Base-by-base conservation (phyloP, 2,329 filamentous ascomycete species). In the Lizonia empirigonia region DNA sequence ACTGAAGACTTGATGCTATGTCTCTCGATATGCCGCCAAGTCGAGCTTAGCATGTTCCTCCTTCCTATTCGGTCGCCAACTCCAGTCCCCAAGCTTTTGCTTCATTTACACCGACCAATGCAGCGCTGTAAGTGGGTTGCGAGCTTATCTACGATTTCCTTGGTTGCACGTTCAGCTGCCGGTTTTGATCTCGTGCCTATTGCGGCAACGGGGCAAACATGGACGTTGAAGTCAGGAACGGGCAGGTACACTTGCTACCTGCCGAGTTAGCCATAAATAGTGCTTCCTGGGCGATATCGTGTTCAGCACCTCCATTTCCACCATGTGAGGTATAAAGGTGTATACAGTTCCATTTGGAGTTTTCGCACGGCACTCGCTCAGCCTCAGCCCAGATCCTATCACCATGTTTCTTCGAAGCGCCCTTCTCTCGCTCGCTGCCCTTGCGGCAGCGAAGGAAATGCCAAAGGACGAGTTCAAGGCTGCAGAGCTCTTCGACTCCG, bases 401-500 rank as follows among this genome's bases (percentile, higher is more conserved):
- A 64, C 18, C 41, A 72, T 71, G 69, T 67, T 62, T 20, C 22
- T 69, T n/a, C 62, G 58, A 33, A 61, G 53, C 44, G 61, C 62
- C 13, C 49, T 72, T 35, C 59, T 72, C 29, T 70, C 69, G 8
- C 53, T 74, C 38, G 55, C 67, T 58, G 69, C 68, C 55, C 62
- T 74, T 48, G 67, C 57, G 53, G 65, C 53, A 33, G 68, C 68
- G 18, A 70, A 62, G 52, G 69, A 74, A 49, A 48, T 74, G 55
- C 60, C 66, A 9, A 69, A 72, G 40, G 69, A 75, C 41, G 57
- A 67, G 50, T 44, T 66, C 51, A 69, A 56, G 54, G 71, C 64
- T 12, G 67, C 69, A 7, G 50, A 71, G 55, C 58, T 75, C 19
- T 76, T 75, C 48, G 72, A 76, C 48, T 73, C 70, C 29, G 74